A percentile compares a stretch with the other conserved stretches of the same genome.
phyloP scores from a whole-genome alignment of 1,139 yeast species.

The Geotrichum aggregatum region DNA sequence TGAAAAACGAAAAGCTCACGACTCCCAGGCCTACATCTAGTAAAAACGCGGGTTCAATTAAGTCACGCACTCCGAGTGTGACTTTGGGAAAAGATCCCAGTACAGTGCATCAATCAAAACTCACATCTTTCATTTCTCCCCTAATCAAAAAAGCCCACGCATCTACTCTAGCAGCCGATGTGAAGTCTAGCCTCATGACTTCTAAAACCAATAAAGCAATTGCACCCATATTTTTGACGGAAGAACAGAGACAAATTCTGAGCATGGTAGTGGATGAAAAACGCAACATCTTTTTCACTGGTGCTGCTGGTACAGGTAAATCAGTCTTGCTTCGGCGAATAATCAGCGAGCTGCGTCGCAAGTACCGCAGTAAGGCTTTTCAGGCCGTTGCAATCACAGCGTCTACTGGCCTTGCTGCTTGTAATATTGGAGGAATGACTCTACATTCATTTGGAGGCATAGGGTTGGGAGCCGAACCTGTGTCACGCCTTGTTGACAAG shows the following conservation, averaged over 20 bases:
- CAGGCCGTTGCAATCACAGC: conserved; percentile 77
- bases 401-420: conserved; percentile 89
- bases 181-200: neutral
- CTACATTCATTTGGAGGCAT: conserved; percentile 84
- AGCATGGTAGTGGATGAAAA: conserved; percentile 58
- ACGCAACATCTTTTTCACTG: conserved; percentile 70
- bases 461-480: conserved; percentile 61
- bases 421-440: conserved; percentile 84
- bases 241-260: conserved; percentile 69
- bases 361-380: conserved; percentile 38
- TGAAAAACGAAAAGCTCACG: neutral
- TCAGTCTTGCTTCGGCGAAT: conserved; percentile 70
- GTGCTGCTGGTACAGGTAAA: conserved; percentile 96
- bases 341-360: conserved; percentile 53
- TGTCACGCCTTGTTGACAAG: conserved; percentile 47
- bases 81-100: neutral
- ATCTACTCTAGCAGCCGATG: conserved; percentile 15
- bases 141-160: conserved; percentile 15
- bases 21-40: neutral
- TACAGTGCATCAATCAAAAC: conserved; percentile 8
- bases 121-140: conserved; percentile 18
- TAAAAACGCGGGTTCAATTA: neutral
- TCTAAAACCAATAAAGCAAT: neutral
- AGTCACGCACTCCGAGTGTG: neutral
- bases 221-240: conserved; percentile 42